Base-by-base conservation (phyloP, 352 stramenopile species). In the Phytophthora vignae region DNA sequence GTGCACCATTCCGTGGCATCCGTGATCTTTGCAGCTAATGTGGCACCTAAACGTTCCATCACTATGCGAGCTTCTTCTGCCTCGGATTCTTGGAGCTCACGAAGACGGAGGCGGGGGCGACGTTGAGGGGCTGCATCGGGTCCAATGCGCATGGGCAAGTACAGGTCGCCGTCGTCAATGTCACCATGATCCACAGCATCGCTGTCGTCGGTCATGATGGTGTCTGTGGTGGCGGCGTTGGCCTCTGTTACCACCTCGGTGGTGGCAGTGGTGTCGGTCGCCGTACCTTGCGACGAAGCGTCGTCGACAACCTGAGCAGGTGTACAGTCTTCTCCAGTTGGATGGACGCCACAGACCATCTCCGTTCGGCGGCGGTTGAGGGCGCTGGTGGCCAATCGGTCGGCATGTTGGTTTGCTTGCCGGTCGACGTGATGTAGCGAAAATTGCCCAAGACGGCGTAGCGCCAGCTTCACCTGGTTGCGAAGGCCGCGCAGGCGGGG, bases 341-440 rank as follows among this genome's bases (percentile, higher is more conserved):
- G 5, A 31, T 63, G 58, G 3, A 50, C 46, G 2, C 36, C 60
- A 27, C 60, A 74, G 27, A 66, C 46, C 1, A 56, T 12, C 19
- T 14, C 9, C 3, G 33, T 58, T 0, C 14, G 1, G 1, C 17
- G 25, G 1, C 7, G 27, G 40, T 67, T 38, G 1, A 74, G 50
- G 1, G 53, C 64, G 1, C 31, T 1, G 36, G 60, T 77, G 3
- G 64, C 58, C 21, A 74, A 67, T 15, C 61, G 66, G 27, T 75
- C 66, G 0, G 66, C 66, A n/a, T 73, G 53, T 2, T 4, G 52
- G 33, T 78, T 78, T 0, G 57, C 57, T 22, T 72, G 49, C 1
- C 71, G 62, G 58, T 73, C 71, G 53, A 78, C 75, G 57, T 69
- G 61, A 9, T 55, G 48, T 17, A 68, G 50, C 52, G 55, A 48